phyloP scores from a whole-genome alignment of 305 asterid species.

The Plantago rigida region DNA sequence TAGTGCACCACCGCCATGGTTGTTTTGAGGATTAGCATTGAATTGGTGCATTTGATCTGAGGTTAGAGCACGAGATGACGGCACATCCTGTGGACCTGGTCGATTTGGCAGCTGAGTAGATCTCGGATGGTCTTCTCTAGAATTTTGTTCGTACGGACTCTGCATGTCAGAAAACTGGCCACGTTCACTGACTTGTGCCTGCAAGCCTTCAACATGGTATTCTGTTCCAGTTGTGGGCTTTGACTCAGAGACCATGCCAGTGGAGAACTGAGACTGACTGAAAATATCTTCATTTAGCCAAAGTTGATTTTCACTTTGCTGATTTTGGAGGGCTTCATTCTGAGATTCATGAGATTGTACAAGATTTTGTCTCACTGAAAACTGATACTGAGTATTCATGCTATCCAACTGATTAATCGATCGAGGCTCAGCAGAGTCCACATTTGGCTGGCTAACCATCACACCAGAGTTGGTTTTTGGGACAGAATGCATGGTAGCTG shows the following conservation, averaged over 20 bases:
- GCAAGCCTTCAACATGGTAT: conserved; percentile 40
- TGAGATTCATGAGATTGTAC: conserved; percentile 51
- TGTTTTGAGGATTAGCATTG: conserved; percentile 44
- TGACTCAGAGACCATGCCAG: conserved; percentile 40
- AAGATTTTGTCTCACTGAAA: conserved; percentile 47
- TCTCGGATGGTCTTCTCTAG: conserved; percentile 49
- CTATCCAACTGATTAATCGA: conserved; percentile 50
- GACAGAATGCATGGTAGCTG: conserved; percentile 46
- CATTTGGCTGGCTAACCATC: conserved; percentile 48
- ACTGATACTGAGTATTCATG: conserved; percentile 50
- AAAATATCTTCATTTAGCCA: conserved; percentile 42
- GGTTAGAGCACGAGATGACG: conserved; percentile 44
- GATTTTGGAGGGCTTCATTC: conserved; percentile 51
- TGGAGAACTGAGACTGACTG: conserved; percentile 50
- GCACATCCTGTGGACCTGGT: conserved; percentile 40
- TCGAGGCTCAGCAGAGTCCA: conserved; percentile 44
- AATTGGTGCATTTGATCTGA: conserved; percentile 56
- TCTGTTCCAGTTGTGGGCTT: conserved; percentile 49
- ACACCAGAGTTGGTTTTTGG: conserved; percentile 47
- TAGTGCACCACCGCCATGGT: conserved; percentile 37
- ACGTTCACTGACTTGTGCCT: conserved; percentile 51
- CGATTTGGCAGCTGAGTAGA: conserved; percentile 48
- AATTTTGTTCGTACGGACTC: conserved; percentile 47
- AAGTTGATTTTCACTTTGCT: conserved; percentile 52
- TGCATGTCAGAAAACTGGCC: conserved; percentile 56